Evolutionary conservation across 306 rosid genomes (phyloP), one percentile per base, ranked within the genome.

Genomic region (Fragaria vesca): DNA sequence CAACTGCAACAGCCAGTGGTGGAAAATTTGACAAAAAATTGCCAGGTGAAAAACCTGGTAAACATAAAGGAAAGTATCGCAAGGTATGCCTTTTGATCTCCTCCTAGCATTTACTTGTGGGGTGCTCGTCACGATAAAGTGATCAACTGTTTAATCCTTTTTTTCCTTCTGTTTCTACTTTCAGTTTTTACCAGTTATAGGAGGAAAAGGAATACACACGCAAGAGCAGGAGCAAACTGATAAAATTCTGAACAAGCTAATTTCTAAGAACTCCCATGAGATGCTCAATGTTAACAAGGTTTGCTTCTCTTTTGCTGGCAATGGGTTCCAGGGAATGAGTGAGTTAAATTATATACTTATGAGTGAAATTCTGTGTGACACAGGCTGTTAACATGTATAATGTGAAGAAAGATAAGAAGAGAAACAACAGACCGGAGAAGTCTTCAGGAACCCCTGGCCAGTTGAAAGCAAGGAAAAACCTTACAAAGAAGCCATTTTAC

Each of bases 11-110:
- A 12, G 98, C 97, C 61, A 95, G 98, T 69, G 98, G 97, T 63
- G 99, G 99, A 46, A 95, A 95, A 76, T 95, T 93, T 79, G 99
- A 95, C 85, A 93, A 90, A 86, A 95, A 90, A 83, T 83, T 95
- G 74, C 76, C 86, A 0, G 99, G 99, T 12, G 98, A 95, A 85
- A 95, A 88, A 84, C 90, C 94, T 76, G 83, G 90, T 8, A 85
- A 86, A 76, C 96, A 95, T 78, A 43, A 86, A 82, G 97, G 97
- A 84, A 95, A 93, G 88, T 83, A 82, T 78, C 90, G 98, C 78
- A 95, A 93, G 99, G 98, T 93, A 24, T 72, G 76, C 7, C 20
- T 3, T 63, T 15, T 69, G 20, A n/a, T 55, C 80, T 26, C 66
- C 46, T 71, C 57, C 67, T 72, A 75, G 17, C 34, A 21, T 62